Percentiles rank a stretch among this genome's conserved stretches.
Evolutionary conservation across 495 filamentous ascomycete species (phyloP).

Genomic region (Parathielavia hyrcaniae): DNA sequence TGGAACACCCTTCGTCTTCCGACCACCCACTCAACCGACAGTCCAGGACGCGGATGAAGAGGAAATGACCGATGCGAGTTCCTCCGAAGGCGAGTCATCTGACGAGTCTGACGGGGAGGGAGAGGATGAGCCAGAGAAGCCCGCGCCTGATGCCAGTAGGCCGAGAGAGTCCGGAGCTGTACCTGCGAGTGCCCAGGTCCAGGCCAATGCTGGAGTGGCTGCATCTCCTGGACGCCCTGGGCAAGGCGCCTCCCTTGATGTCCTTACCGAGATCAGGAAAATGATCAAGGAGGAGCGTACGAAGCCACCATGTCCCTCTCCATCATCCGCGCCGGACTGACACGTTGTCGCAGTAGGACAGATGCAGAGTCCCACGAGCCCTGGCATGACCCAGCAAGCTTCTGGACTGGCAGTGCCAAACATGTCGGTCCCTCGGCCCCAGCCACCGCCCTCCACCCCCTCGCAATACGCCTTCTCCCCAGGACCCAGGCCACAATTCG

Average conservation of each 20-base stretch:
- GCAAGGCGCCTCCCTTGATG: neutral
- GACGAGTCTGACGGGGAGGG: conserved; percentile 2
- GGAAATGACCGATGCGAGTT: conserved; percentile 5
- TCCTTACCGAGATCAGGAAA: conserved; percentile 25
- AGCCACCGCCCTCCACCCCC: neutral
- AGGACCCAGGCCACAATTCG: neutral
- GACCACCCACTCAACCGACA: neutral
- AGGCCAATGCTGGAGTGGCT: neutral
- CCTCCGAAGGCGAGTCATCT: conserved; percentile 9
- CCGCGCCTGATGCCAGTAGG: neutral
- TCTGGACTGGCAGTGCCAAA: neutral
- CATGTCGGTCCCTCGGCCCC: neutral
- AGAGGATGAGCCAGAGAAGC: neutral
- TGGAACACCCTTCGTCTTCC: neutral
- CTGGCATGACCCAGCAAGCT: neutral
- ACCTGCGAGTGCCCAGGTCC: neutral
- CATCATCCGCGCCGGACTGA: conserved; percentile 10
- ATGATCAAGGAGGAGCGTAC: conserved; percentile 22
- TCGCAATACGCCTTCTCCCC: neutral
- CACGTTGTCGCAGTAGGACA: conserved; percentile 17
- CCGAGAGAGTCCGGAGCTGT: neutral
- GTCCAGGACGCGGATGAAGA: conserved; percentile 2
- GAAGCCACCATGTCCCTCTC: neutral
- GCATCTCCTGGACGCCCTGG: neutral
- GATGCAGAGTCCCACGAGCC: conserved; percentile 9